These are phyloP conservation scores for Eimeria necatrix DNA, from an alignment of 169 alveolate species.

Conservation along the genomic window DNA sequence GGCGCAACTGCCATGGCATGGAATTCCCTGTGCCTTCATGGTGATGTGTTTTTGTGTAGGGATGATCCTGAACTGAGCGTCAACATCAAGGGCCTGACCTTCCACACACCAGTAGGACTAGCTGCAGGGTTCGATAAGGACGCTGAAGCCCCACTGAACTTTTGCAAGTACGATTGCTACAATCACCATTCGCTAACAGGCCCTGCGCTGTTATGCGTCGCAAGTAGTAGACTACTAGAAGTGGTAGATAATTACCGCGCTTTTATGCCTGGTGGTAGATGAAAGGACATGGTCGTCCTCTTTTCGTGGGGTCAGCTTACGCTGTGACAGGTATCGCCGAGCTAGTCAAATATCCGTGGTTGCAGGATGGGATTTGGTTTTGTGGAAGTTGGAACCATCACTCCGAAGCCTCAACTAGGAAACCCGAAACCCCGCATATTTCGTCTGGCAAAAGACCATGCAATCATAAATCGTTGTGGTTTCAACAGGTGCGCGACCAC, in stretches of 20 bases:
- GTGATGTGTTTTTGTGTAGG: slow-evolving; percentile 33
- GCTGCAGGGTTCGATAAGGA: slow-evolving; percentile 94
- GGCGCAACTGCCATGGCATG: too few relatives aligned
- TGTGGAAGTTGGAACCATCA: slow-evolving; percentile 91
- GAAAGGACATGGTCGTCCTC: too few relatives aligned
- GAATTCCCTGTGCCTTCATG: background rate
- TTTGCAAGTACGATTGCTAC: slow-evolving; percentile 71
- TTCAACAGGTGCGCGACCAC: slow-evolving; percentile 86
- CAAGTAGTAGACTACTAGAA: too few relatives aligned
- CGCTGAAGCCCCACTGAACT: slow-evolving; percentile 87
- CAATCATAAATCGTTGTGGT: slow-evolving; percentile 90
- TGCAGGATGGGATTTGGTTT: slow-evolving; percentile 91
- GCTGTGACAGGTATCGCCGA: background rate
- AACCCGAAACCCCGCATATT: slow-evolving; percentile 91
- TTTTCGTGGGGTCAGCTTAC: background rate
- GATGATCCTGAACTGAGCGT: slow-evolving; percentile 73
- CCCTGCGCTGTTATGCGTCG: too few relatives aligned
- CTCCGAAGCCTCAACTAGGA: slow-evolving; percentile 92
- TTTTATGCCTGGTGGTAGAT: too few relatives aligned
- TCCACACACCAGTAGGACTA: slow-evolving; percentile 87
- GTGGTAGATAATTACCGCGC: too few relatives aligned
- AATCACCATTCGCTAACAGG: too few relatives aligned
- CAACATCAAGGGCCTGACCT: slow-evolving; percentile 74
- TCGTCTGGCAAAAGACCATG: slow-evolving; percentile 86
- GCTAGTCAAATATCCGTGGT: too few relatives aligned